These are phyloP conservation scores for Nicotiana obtusifolia DNA, from an alignment of 257 asterid species.

Conservation along the genomic window DNA sequence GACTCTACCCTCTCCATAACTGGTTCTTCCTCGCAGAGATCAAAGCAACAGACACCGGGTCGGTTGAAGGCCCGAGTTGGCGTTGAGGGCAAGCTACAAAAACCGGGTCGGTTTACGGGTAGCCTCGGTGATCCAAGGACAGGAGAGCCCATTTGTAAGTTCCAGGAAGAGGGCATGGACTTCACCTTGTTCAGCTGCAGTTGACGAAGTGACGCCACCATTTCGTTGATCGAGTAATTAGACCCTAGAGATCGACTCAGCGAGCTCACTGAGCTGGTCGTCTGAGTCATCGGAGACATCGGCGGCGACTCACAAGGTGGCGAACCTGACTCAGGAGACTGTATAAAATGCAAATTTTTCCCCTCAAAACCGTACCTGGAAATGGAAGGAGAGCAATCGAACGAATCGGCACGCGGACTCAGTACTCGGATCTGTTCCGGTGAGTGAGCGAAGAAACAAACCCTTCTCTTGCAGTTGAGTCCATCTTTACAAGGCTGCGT, in stretches of 20 bases:
- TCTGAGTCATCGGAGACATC: slow-evolving; percentile 32
- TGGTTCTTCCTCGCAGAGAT: slow-evolving; percentile 28
- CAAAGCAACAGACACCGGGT: slow-evolving; percentile 18
- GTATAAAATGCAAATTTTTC: slow-evolving; percentile 19
- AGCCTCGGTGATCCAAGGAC: slow-evolving; percentile 27
- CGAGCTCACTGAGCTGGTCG: too few species aligned
- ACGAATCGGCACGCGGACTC: slow-evolving; percentile 40
- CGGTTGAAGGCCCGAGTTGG: slow-evolving; percentile 31
- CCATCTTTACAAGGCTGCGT: slow-evolving; percentile 92
- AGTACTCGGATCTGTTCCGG: slow-evolving; percentile 62
- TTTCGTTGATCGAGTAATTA: slow-evolving; percentile 22
- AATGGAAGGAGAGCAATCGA: too few species aligned
- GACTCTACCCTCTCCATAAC: slow-evolving; percentile 50
- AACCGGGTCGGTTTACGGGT: slow-evolving; percentile 26
- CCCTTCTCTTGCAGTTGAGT: slow-evolving; percentile 48
- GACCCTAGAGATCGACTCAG: slow-evolving; percentile 41
- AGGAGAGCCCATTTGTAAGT: slow-evolving; percentile 19
- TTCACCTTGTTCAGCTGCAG: slow-evolving; percentile 36
- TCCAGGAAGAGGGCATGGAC: slow-evolving; percentile 29
- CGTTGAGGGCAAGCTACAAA: slow-evolving; percentile 39
- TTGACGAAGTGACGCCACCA: slow-evolving; percentile 40
- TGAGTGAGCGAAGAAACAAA: slow-evolving; percentile 88
- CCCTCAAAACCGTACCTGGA: too few species aligned
- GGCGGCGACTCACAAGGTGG: slow-evolving; percentile 53
- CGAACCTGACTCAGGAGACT: slow-evolving; percentile 39